These are phyloP conservation scores for Gastrolobium bilobum DNA, from an alignment of 306 rosid species.

Conservation along the genomic window DNA sequence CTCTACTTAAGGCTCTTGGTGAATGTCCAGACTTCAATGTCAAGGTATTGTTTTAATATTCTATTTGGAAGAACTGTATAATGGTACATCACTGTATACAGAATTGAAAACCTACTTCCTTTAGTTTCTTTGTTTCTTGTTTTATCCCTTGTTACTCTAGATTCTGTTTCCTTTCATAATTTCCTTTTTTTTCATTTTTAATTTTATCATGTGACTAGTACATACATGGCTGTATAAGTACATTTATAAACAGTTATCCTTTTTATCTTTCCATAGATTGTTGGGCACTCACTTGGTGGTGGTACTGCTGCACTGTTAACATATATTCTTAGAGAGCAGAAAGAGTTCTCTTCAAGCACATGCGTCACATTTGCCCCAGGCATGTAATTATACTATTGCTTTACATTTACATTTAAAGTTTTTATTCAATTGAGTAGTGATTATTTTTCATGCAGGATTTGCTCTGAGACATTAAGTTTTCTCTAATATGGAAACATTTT, in stretches of 20 bases:
- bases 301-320: conserved; percentile 97
- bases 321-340: conserved; percentile 90
- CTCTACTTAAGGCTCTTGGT: conserved; percentile 75
- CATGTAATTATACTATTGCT: conserved; percentile 43
- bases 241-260: conserved; percentile 26
- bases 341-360: conserved; percentile 74
- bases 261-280: conserved; percentile 63
- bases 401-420: neutral
- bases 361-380: conserved; percentile 98
- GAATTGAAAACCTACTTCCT: conserved; percentile 10
- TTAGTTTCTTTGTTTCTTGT: conserved; percentile 19
- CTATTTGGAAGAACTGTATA: conserved; percentile 18
- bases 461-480: conserved; percentile 27
- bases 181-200: neutral
- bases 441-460: neutral
- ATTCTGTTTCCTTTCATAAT: conserved; percentile 17
- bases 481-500: conserved; percentile 7
- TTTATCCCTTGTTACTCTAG: conserved; percentile 10
- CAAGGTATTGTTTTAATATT: conserved; percentile 62
- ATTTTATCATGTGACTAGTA: neutral
- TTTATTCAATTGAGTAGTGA: conserved; percentile 9
- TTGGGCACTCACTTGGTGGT: conserved; percentile 98
- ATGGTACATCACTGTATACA: neutral
- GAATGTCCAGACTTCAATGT: conserved; percentile 85
- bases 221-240: neutral